Conservation (phyloP, 164 flowering plant species). For the Buxus sempervirens region DNA sequence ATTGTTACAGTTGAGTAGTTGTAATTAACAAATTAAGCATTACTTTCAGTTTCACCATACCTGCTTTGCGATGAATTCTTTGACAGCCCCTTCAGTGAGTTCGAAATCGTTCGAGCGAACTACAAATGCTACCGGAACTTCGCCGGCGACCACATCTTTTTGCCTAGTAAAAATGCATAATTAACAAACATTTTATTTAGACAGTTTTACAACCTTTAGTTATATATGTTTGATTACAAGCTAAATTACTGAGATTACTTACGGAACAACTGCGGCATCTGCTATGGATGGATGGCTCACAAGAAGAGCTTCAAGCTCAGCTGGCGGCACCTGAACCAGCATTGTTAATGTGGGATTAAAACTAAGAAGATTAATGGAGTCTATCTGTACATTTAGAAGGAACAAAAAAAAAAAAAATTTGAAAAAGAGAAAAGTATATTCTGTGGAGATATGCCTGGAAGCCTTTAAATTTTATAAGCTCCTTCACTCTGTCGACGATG, state of each 20-base stretch:
- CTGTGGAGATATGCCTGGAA: slow-evolving; percentile 45
- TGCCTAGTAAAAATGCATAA: slow-evolving; percentile 34
- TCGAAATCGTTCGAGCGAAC: slow-evolving; percentile 51
- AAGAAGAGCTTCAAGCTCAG: slow-evolving; percentile 80
- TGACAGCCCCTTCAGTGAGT: slow-evolving; percentile 60
- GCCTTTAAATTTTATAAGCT: slow-evolving; percentile 83
- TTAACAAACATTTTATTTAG: background rate
- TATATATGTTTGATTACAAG: background rate
- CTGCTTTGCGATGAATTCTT: slow-evolving; percentile 72
- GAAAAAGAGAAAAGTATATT: background rate
- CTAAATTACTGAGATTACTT: slow-evolving; percentile 21
- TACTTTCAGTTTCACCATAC: slow-evolving; percentile 25
- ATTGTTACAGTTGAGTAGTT: background rate
- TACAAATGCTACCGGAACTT: slow-evolving; percentile 87
- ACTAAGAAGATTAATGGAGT: too few species aligned
- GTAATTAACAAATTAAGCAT: background rate
- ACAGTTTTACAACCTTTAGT: too few species aligned
- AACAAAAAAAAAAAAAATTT: background rate
- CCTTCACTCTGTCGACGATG: slow-evolving; percentile 80
- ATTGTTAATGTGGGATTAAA: background rate
- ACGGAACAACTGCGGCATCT: slow-evolving; percentile 93
- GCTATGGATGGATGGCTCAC: slow-evolving; percentile 60
- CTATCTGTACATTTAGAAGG: background rate
- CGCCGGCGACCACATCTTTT: slow-evolving; percentile 70
- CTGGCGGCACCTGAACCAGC: slow-evolving; percentile 66